A percentile compares a stretch with the other conserved stretches of the same genome.
phyloP scores from a whole-genome alignment of 257 asterid species.

The Lithospermum erythrorhizon region DNA sequence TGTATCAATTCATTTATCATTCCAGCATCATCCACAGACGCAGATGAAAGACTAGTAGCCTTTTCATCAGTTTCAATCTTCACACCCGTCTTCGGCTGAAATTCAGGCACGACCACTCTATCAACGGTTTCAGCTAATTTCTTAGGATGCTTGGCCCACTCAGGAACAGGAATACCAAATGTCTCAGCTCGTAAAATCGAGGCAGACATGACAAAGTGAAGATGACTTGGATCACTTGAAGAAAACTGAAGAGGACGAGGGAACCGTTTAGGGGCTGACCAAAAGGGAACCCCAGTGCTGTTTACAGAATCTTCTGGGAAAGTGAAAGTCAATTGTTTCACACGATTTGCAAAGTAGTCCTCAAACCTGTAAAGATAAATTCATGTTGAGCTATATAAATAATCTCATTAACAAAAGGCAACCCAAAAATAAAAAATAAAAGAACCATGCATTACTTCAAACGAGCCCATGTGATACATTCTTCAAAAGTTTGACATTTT shows the following conservation, averaged over 20 bases:
- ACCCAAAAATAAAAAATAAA: slow-evolving; percentile 1
- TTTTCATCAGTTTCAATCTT: slow-evolving; percentile 86
- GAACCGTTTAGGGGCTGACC: slow-evolving; percentile 94
- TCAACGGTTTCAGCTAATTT: slow-evolving; percentile 61
- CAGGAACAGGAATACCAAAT: slow-evolving; percentile 66
- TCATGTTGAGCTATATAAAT: slow-evolving; percentile 9
- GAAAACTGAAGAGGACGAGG: slow-evolving; percentile 72
- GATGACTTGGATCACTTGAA: slow-evolving; percentile 63
- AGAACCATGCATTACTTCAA: slow-evolving; percentile 33
- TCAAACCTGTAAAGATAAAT: slow-evolving; percentile 50
- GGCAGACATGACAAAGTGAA: slow-evolving; percentile 71
- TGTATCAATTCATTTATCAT: slow-evolving; percentile 51
- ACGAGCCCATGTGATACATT: slow-evolving; percentile 83
- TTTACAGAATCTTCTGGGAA: slow-evolving; percentile 90
- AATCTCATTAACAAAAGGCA: neutral
- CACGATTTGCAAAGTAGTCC: slow-evolving; percentile 68
- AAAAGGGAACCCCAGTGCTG: slow-evolving; percentile 79
- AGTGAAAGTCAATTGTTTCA: slow-evolving; percentile 74
- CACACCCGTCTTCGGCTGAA: slow-evolving; percentile 55
- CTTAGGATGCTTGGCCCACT: slow-evolving; percentile 70
- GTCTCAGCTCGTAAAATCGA: slow-evolving; percentile 78
- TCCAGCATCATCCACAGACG: slow-evolving; percentile 71
- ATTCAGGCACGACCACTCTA: slow-evolving; percentile 50
- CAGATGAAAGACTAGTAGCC: slow-evolving; percentile 65
- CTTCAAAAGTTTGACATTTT: slow-evolving; percentile 70